phyloP scores from a whole-genome alignment of 1,284 basidiomycete genomes.

The Ustilago lituana region DNA sequence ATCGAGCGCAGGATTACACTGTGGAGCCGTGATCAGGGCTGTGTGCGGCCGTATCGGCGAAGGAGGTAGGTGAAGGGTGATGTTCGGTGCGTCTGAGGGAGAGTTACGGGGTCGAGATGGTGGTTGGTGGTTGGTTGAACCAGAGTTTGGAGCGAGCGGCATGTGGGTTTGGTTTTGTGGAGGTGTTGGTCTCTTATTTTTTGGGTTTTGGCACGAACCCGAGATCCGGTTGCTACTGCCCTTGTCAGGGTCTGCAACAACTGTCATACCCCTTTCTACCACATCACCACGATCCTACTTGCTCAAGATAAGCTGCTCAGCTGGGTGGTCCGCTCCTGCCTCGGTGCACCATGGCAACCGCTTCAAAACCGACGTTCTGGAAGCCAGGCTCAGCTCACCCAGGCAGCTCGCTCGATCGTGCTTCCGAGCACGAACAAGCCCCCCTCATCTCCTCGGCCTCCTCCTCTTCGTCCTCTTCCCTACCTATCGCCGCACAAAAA shows the following conservation, averaged over 20 bases:
- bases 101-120: constrained; percentile 1
- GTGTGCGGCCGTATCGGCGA: no score
- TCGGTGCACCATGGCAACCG: no score
- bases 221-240: no score
- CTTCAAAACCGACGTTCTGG: constrained; percentile 53
- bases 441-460: background rate
- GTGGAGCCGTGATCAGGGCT: no score
- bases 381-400: constrained; percentile 60
- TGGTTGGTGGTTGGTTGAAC: constrained; percentile 2
- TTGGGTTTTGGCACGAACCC: background rate
- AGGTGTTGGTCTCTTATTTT: constrained; percentile 37
- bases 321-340: no score
- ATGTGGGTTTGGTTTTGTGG: constrained; percentile 16
- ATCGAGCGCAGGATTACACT: no score
- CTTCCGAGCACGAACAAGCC: constrained; percentile 7
- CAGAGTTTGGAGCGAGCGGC: background rate
- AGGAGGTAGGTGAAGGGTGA: no score
- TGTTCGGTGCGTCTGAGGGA: background rate
- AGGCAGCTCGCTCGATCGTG: constrained; percentile 39
- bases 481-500: constrained; percentile 89
- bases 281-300: constrained; percentile 2
- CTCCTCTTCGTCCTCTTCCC: constrained; percentile 27
- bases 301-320: no score
- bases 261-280: background rate
- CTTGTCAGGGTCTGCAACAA: constrained; percentile 21